phyloP scores from a whole-genome alignment of 2,329 filamentous ascomycete species.

The Colletotrichum tabaci region DNA sequence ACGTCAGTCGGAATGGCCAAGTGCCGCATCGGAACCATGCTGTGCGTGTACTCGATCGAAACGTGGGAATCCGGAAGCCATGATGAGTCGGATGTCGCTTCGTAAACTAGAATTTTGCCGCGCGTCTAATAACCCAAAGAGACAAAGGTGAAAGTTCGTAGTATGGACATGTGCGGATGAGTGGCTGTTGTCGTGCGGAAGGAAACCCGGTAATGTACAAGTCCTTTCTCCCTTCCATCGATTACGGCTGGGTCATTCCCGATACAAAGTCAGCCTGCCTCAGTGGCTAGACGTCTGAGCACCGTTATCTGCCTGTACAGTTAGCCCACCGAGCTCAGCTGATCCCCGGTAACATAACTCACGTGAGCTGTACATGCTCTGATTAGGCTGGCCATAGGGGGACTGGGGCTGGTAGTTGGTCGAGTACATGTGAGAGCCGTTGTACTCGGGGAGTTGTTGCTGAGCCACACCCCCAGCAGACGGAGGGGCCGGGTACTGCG shows the following conservation, averaged over 20 bases:
- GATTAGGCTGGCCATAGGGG: conserved; percentile 69
- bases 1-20: conserved; percentile 23
- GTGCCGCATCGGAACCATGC: conserved; percentile 27
- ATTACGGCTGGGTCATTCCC: conserved; percentile 33
- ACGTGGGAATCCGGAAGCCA: conserved; percentile 23
- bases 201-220: conserved; percentile 42
- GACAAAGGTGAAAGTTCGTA: conserved; percentile 32
- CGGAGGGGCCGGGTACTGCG: conserved; percentile 77
- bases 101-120: conserved; percentile 39
- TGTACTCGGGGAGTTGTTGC: conserved; percentile 70
- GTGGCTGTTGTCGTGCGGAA: conserved; percentile 35
- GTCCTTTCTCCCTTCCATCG: conserved; percentile 30
- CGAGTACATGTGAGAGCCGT: conserved; percentile 67
- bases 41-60: conserved; percentile 30
- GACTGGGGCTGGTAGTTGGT: conserved; percentile 70
- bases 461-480: conserved; percentile 63
- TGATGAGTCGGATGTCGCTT: conserved; percentile 35
- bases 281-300: conserved; percentile 42
- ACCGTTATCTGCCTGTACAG: conserved; percentile 44
- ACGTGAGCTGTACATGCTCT: conserved; percentile 74
- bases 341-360: conserved; percentile 47
- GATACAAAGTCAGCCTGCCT: conserved; percentile 13
- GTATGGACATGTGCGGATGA: conserved; percentile 37
- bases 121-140: conserved; percentile 41
- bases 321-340: conserved; percentile 21